Evolutionary conservation across 1,284 basidiomycete species (phyloP), one percentile per base, ranked within the genome.

Genomic region (Ustilago trichophora): DNA sequence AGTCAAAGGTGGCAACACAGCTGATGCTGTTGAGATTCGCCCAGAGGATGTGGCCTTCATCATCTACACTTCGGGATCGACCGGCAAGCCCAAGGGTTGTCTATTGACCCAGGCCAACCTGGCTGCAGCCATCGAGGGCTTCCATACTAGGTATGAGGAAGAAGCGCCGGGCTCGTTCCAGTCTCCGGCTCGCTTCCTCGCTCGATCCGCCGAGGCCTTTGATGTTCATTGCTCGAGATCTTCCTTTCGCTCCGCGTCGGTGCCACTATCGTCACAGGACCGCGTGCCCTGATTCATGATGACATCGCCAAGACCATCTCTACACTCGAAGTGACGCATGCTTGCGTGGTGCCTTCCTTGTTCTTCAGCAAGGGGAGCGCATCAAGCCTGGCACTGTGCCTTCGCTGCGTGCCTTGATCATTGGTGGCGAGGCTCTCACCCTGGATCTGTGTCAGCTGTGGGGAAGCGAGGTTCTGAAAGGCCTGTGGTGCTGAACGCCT

Each of bases 191-290:
- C 73, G 77, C 21, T 77, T 75, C 52, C 57, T 80, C n/a, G 78
- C 78, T 4, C 69, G 78, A 8, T 77, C 75, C 6, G 72, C 77
- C 2, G 78, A 80, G 38, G 75, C 78, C 0, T 80, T 80, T 42
- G 81, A 82, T 45, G 78, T 80, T 4, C 78, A 80, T 32, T 82
- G 19, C 57, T 79, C 24, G 81, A 82, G 62, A 63, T 75, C 27
- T 76, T 81, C 47, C 66, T 78, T 12, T 70, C 81, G 15, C 45
- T 81, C 18, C 60, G 70, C 1, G 53, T 66, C 10, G 81, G 81
- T 8, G 75, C 73, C 9, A 76, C 78, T 4, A 67, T 80, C 37
- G 77, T 79, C 25, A 79, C 74, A 3, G 78, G 74, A 22, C 72
- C 78, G 3, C 67, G 75, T 12, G 56, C 56, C 1, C 31, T 68